phyloP scores from a whole-genome alignment of 1,284 basidiomycete genomes.

The Golubevia pallescens region DNA sequence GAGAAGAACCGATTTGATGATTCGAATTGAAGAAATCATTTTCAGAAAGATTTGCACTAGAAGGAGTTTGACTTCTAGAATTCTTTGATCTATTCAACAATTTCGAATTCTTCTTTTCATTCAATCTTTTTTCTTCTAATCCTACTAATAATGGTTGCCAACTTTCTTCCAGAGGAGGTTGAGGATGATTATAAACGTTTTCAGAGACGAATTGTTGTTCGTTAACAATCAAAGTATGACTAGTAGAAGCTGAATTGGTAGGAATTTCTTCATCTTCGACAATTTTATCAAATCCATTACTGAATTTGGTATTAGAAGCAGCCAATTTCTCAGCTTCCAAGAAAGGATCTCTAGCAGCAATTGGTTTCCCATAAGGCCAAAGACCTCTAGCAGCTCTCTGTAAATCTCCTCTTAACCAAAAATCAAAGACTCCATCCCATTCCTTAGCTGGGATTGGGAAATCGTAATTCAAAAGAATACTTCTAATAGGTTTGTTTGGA shows the following conservation, averaged over 20 bases:
- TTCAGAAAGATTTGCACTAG: too few species aligned
- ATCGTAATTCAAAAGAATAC: constrained; percentile 85
- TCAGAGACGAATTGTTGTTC: neutral
- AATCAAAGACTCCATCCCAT: constrained; percentile 90
- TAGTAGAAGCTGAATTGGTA: too few species aligned
- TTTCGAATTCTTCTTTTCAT: neutral
- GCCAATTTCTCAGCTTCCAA: neutral
- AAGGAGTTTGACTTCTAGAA: neutral
- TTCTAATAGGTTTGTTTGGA: constrained; percentile 69
- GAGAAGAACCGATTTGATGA: neutral
- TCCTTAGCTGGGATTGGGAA: constrained; percentile 83
- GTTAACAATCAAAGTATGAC: neutral
- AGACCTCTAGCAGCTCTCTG: constrained; percentile 43
- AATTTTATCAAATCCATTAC: too few species aligned
- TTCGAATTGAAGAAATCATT: too few species aligned
- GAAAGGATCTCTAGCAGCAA: neutral
- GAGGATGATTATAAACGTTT: neutral
- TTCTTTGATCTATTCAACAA: neutral
- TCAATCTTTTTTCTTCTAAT: neutral
- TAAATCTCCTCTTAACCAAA: constrained; percentile 87
- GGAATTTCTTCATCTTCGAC: too few species aligned
- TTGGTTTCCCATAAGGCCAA: constrained; percentile 4
- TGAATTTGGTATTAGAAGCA: too few species aligned
- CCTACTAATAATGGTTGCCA: neutral
- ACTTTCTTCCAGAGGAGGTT: neutral